Base-by-base conservation (phyloP, 257 asterid genomes). In the Jaltomata sinuosa region DNA sequence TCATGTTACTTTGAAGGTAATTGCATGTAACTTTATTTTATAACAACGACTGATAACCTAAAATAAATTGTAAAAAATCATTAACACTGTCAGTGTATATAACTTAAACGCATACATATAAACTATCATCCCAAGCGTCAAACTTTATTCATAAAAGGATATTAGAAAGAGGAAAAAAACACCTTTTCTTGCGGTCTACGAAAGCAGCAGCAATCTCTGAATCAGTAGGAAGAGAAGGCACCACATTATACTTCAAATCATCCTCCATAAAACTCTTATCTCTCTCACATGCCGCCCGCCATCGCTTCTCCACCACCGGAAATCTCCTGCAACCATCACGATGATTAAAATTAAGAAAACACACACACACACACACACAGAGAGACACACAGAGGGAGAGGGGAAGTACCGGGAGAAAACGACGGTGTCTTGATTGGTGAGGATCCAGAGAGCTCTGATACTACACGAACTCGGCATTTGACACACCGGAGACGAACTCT, bases 391-490 rank as follows among this genome's bases (percentile, higher is more conserved):
- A 34, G 5, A 42, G 80, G n/a, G 54, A 40, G 55, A 42, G 36
- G 11, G 4, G 1, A 74, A 21, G 11, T 83, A 96, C 99, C 98
- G 90, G 89, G 98, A 93, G 93, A 94, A 96, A 87, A 94, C 83
- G 69, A 96, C 93, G 38, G 79, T 72, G 85, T 94, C 96, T 83
- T 93, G 98, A 87, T 89, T 94, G 89, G 88, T 93, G 90, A 96
- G 93, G 91, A 96, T 92, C 98, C 99, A 96, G 50, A 96, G 89
- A 91, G 94, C 98, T 92, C 99, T 89, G 88, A 96, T 89, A 90
- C 90, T 87, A 91, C 99, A 94, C 31, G 96, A 94, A 83, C 87
- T 85, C 69, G 89, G 87, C 99, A 96, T 96, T 90, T 31, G 4
- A 22, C 15, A 10, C 11, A 47, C 57, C 40, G 40, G 59, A 47